Evolutionary conservation across 208 protist species (phyloP).

Genomic region (Crithidia bombi): DNA sequence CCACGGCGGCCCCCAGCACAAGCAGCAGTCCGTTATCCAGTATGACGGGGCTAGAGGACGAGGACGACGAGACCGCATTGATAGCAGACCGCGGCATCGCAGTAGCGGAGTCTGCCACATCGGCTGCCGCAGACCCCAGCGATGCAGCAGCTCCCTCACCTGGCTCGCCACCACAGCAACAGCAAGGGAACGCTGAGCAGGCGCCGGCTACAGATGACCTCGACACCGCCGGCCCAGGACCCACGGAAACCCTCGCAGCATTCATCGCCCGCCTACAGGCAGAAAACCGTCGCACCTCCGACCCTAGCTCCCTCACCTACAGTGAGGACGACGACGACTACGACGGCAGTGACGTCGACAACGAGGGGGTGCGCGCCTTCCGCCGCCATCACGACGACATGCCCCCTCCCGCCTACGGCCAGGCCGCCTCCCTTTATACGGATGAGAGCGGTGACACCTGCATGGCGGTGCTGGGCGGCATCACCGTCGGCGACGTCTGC

Average conservation of each 20-base stretch:
- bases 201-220: constrained; percentile 6
- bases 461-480: constrained; percentile 58
- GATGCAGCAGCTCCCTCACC: no score
- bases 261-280: constrained; percentile 10
- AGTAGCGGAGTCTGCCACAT: neutral
- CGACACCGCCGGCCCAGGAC: neutral
- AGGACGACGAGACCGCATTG: neutral
- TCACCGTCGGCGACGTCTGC: constrained; percentile 29
- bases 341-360: neutral
- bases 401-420: constrained; percentile 63
- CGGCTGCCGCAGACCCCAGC: neutral
- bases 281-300: neutral
- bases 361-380: neutral
- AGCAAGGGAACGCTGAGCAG: no score
- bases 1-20: neutral
- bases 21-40: neutral
- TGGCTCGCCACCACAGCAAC: no score
- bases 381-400: constrained; percentile 7
- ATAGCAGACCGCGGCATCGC: no score
- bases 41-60: neutral
- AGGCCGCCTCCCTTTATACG: constrained; percentile 40
- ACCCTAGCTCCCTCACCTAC: neutral
- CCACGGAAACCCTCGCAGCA: neutral
- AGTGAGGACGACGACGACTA: neutral
- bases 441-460: constrained; percentile 29